phyloP scores from a whole-genome alignment of 2,329 filamentous ascomycete genomes.

The Chrysoporthe puriensis region DNA sequence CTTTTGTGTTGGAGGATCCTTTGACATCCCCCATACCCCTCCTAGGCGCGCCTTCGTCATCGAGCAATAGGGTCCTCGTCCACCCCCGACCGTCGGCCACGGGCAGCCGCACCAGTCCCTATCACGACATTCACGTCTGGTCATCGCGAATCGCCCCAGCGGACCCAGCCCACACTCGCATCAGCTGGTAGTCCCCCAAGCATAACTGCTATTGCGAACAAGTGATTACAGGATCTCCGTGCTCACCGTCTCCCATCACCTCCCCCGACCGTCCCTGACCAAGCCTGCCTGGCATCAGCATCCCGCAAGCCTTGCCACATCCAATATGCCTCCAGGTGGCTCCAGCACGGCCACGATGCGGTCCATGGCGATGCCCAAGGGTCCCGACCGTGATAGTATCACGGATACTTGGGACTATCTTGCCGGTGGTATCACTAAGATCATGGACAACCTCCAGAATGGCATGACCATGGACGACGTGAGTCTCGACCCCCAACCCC shows the following conservation, averaged over 20 bases:
- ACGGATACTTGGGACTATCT: slow-evolving; percentile 75
- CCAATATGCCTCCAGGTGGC: slow-evolving; percentile 36
- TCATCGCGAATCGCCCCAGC: not conserved
- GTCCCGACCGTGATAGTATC: slow-evolving; percentile 65
- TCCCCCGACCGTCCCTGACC: slow-evolving; percentile 20
- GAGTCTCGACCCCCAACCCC: slow-evolving; percentile 38
- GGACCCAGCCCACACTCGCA: not conserved
- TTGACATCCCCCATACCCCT: not conserved
- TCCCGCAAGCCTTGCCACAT: slow-evolving; percentile 16
- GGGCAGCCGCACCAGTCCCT: not conserved
- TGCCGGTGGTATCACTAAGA: slow-evolving; percentile 83
- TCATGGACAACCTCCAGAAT: slow-evolving; percentile 90
- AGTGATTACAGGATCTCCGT: not conserved
- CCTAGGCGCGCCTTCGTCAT: not conserved
- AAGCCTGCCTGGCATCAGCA: slow-evolving; percentile 18
- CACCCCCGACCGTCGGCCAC: slow-evolving; percentile 4
- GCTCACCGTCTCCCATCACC: slow-evolving; percentile 8
- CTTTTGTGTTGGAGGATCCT: not conserved
- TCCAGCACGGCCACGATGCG: slow-evolving; percentile 32
- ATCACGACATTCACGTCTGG: not conserved
- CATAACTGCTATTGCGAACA: not conserved
- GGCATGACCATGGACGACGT: slow-evolving; percentile 92
- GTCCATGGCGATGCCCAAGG: slow-evolving; percentile 55
- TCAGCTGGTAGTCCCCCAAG: not conserved
- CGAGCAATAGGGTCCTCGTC: not conserved